Conservation (phyloP, 2,329 filamentous ascomycete genomes). For the Polychaeton citri region DNA sequence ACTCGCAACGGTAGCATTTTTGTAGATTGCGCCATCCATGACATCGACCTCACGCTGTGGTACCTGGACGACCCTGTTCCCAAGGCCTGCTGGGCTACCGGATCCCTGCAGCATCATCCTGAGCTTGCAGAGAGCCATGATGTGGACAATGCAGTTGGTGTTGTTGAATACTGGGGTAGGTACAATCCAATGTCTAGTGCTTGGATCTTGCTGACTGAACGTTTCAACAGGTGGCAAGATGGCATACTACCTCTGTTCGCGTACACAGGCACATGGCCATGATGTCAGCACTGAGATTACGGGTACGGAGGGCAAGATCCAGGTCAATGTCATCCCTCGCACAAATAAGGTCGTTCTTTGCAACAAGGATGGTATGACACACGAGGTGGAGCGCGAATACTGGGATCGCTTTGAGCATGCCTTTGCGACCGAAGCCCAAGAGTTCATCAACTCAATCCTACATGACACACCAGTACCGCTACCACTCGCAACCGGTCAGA, state of each 20-base stretch:
- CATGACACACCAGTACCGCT: slow-evolving; percentile 24
- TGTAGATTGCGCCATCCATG: slow-evolving; percentile 31
- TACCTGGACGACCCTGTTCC: slow-evolving; percentile 26
- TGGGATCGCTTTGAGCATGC: slow-evolving; percentile 28
- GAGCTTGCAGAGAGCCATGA: slow-evolving; percentile 27
- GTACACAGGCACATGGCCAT: slow-evolving; percentile 30
- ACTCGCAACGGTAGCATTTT: slow-evolving; percentile 30
- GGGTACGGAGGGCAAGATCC: slow-evolving; percentile 26
- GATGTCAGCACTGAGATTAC: slow-evolving; percentile 31
- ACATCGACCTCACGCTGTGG: slow-evolving; percentile 31
- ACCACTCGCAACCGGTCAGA: slow-evolving; percentile 21
- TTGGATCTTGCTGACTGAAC: too few species aligned
- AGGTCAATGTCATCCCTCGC: slow-evolving; percentile 20
- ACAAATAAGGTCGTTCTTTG: slow-evolving; percentile 22
- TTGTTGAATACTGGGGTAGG: slow-evolving; percentile 33
- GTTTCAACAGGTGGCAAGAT: too few species aligned
- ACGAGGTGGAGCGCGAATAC: slow-evolving; percentile 26
- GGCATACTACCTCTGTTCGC: slow-evolving; percentile 30
- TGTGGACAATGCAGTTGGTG: slow-evolving; percentile 31
- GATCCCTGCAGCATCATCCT: slow-evolving; percentile 20
- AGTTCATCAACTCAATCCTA: slow-evolving; percentile 25
- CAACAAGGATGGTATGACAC: slow-evolving; percentile 20
- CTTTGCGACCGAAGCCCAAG: slow-evolving; percentile 27
- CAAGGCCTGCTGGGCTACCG: slow-evolving; percentile 18
- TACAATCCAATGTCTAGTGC: too few species aligned